Percentiles rank a stretch among this genome's conserved stretches.
phyloP scores from a whole-genome alignment of 2,329 filamentous ascomycete genomes.

The Elsinoe necatrix region DNA sequence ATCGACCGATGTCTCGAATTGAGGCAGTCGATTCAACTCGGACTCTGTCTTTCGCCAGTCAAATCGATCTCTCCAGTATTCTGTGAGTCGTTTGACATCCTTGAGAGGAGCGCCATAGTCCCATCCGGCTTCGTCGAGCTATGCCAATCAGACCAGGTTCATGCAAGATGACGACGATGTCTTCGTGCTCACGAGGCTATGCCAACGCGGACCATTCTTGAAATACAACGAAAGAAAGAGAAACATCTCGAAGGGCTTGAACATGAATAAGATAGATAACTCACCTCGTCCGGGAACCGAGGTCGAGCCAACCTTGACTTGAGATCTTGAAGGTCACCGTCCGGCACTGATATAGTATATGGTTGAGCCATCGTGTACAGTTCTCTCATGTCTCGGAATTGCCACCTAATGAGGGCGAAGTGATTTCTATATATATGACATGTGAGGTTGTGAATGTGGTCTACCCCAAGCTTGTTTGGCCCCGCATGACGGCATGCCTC shows the following conservation, averaged over 20 bases:
- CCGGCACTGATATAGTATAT: conserved; percentile 46
- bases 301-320: conserved; percentile 47
- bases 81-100: conserved; percentile 51
- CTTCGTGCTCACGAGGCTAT: too few relatives aligned
- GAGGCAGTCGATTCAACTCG: conserved; percentile 51
- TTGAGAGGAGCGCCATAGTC: conserved; percentile 51
- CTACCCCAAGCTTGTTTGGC: not conserved
- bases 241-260: too few relatives aligned
- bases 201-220: too few relatives aligned
- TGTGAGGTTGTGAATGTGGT: not conserved
- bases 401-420: not conserved
- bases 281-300: conserved; percentile 49
- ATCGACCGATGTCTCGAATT: conserved; percentile 47
- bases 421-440: not conserved
- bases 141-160: not conserved
- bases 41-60: conserved; percentile 56
- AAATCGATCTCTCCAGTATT: conserved; percentile 48
- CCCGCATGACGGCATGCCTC: conserved; percentile 1
- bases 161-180: too few relatives aligned
- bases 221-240: too few relatives aligned
- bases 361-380: conserved; percentile 18
- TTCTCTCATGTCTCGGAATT: not conserved
- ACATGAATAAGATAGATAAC: not conserved
- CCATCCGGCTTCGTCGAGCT: conserved; percentile 43
- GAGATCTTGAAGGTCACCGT: conserved; percentile 46